Conservation (phyloP, 164 flowering plant genomes). For the Aristolochia fimbriata region DNA sequence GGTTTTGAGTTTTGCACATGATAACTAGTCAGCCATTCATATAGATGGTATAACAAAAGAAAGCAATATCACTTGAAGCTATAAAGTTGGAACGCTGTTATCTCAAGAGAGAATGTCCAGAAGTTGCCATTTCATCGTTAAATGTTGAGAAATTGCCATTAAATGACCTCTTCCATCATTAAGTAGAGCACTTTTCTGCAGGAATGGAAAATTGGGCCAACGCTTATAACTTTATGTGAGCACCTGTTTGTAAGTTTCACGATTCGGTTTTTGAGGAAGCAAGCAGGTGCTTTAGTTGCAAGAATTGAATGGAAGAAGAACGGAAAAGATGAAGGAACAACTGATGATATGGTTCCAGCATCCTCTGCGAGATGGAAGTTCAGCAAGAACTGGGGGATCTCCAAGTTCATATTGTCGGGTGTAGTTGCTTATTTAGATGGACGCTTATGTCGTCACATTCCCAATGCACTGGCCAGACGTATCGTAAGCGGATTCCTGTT, state of each 20-base stretch:
- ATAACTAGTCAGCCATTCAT: too few relatives aligned
- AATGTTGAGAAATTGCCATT: too few relatives aligned
- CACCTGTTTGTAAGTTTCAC: constrained; percentile 77
- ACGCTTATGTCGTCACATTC: constrained; percentile 71
- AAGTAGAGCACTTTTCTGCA: background rate
- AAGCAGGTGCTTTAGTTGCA: constrained; percentile 27
- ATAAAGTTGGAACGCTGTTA: too few relatives aligned
- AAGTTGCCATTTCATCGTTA: too few relatives aligned
- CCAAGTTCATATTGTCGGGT: constrained; percentile 62
- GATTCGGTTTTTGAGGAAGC: constrained; percentile 63
- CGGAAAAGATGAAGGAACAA: constrained; percentile 6
- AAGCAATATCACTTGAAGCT: too few relatives aligned
- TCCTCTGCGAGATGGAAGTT: constrained; percentile 12
- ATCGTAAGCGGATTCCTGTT: constrained; percentile 88
- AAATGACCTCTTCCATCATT: too few relatives aligned
- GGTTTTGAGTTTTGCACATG: too few relatives aligned
- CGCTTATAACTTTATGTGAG: constrained; percentile 69
- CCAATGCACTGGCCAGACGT: constrained; percentile 65
- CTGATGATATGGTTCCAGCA: constrained; percentile 21
- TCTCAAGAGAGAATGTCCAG: too few relatives aligned
- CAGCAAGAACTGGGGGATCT: constrained; percentile 45
- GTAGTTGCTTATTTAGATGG: constrained; percentile 85
- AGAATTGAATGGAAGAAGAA: constrained; percentile 27
- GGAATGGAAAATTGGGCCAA: constrained; percentile 81
- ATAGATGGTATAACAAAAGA: too few relatives aligned